Base-by-base conservation (phyloP, 768 basidiomycete species). In the Mycena venus region DNA sequence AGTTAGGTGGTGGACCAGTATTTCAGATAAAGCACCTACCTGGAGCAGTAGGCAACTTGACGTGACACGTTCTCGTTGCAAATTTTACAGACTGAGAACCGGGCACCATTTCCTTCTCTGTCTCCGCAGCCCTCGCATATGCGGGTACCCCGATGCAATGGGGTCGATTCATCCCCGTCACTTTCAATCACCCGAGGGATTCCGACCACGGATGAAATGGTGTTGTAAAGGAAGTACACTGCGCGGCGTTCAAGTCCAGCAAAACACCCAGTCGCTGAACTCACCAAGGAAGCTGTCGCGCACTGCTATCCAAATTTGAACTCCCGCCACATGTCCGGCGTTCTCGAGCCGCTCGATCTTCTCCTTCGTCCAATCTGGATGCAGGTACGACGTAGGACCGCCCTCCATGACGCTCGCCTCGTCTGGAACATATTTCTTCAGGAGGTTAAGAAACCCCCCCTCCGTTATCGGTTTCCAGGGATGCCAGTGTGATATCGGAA, bases 341-440 rank as follows among this genome's bases (percentile, higher is more conserved):
- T 55, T 67, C 53, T 67, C 51, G 65, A 67, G 65, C 51, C 53
- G 65, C 34, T 67, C 65, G 53, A 67, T 56, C 21, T 34, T 40
- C 65, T 67, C 65, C 65, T 67, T 67, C 17, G 51, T 67, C 65
- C 65, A 67, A 56, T 27, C 51, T 55, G 65, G 65, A n/a, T 67
- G 65, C 42, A 44, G 40, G 42, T 44, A 63, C 61, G 40, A 63
- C 25, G 42, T 63, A 47, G 40, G 25, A 47, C 53, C 65, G 36
- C 65, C 53, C 53, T 56, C 65, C 17, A 25, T 67, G 31, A 25
- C 23, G 49, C n/a, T 51, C n/a, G n/a, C n/a, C n/a, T 66, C 51
- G 49, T 66, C 64, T 53, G 64, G 64, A 53, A 66, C 47, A 53
- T 66, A 66, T 67, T 56, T 55, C 53, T 56, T 55, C 51, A 67